Base-by-base conservation (phyloP, 371 early-diverging fungal genomes). In the Conidiobolus incongruus region DNA sequence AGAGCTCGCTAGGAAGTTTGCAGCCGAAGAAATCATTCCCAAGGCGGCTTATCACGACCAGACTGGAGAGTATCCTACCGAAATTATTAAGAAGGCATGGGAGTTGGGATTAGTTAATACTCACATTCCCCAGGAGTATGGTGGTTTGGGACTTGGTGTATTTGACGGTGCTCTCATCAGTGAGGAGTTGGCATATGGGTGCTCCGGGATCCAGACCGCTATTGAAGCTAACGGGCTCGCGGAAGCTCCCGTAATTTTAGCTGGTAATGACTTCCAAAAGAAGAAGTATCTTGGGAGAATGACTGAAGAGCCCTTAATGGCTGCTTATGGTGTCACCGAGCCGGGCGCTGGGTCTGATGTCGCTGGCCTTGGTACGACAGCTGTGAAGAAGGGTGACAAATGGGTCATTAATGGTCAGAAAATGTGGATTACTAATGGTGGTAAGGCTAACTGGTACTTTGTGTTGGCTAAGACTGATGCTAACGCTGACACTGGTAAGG, bases 401-500 rank as follows among this genome's bases (percentile, higher is more conserved):
- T 93, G 85, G 58, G 58, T 85, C 0, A 54, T 85, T 40, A 86
- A 82, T 39, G 86, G 85, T n/a, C 81, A 79, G 51, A 92, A 92
- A 63, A 77, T 89, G 67, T 95, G 96, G 93, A 94, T 94, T 54
- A 94, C 95, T 44, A 91, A 92, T 52, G 82, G 85, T 36, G 91
- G 90, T 22, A 77, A 91, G 55, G 95, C 95, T 52, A 90, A 94
- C 66, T 94, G 93, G 93, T 92, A 74, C 79, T 94, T 94, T 63
- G 78, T 94, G n/a, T 67, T 94, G 35, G 93, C 95, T 38, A 77
- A 77, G 53, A 92, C 92, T 12, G 81, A 78, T 52, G 64, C 73
- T 15, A 61, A 52, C 19, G 86, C 81, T 20, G 62, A 54, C 30
- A 63, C 93, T 19, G 92, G 92, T 40, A 75, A 72, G 47, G 93